Conservation (phyloP, 305 asterid genomes). For the Fraxinus paxiana region DNA sequence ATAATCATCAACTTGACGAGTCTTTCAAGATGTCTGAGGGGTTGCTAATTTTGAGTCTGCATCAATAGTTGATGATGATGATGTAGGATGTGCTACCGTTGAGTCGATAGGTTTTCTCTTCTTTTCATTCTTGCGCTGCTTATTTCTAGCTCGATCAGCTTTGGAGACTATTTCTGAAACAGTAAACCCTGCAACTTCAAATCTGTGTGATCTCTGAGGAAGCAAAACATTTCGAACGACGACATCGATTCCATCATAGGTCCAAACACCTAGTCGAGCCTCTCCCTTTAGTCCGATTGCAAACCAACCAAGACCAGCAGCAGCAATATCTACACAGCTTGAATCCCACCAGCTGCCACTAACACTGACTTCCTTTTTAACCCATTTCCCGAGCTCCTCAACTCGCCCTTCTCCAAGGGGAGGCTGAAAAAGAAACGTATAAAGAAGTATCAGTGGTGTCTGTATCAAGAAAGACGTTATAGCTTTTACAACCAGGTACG, state of each 20-base stretch:
- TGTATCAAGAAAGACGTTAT: background rate
- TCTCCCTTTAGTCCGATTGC: slow-evolving; percentile 82
- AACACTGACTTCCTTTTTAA: slow-evolving; percentile 52
- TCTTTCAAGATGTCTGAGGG: background rate
- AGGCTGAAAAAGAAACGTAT: slow-evolving; percentile 46
- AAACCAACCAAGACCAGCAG: slow-evolving; percentile 90
- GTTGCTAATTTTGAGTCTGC: slow-evolving; percentile 12
- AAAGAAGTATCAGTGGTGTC: background rate
- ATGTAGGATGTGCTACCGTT: slow-evolving; percentile 10
- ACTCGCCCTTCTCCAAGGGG: slow-evolving; percentile 69
- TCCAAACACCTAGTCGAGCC: slow-evolving; percentile 64
- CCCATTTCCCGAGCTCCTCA: slow-evolving; percentile 73
- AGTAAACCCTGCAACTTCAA: slow-evolving; percentile 78
- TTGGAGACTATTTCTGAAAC: slow-evolving; percentile 67
- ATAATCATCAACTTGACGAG: background rate
- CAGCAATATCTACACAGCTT: slow-evolving; percentile 67
- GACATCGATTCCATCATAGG: slow-evolving; percentile 73
- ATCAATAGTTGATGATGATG: slow-evolving; percentile 7
- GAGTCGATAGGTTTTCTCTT: slow-evolving; percentile 30
- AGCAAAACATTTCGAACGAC: slow-evolving; percentile 56
- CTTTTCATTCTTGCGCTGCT: slow-evolving; percentile 32
- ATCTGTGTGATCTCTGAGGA: slow-evolving; percentile 57
- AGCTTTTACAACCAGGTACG: background rate
- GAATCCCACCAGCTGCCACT: slow-evolving; percentile 65
- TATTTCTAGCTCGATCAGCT: slow-evolving; percentile 60